Evolutionary conservation across 2,329 filamentous ascomycete genomes (phyloP).

Genomic region (Sporothrix schenckii): DNA sequence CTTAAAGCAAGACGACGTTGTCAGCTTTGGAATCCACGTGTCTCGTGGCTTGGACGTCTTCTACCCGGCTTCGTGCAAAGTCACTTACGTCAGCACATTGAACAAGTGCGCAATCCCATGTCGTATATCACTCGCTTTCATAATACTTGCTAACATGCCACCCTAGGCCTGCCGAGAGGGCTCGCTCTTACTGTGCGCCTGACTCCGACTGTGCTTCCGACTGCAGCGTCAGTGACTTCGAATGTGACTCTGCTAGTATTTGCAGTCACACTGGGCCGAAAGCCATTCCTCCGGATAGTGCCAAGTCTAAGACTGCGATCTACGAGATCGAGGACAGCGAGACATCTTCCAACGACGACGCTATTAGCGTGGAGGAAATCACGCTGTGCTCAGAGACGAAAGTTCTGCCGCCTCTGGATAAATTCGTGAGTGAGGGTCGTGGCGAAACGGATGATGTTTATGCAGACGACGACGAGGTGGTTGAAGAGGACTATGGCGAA

Average conservation of each 20-base stretch:
- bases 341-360: neutral
- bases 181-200: slow-evolving; percentile 39
- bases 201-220: slow-evolving; percentile 35
- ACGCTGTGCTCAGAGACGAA: neutral
- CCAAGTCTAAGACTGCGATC: neutral
- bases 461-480: slow-evolving; percentile 7
- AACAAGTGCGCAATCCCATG: slow-evolving; percentile 34
- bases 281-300: neutral
- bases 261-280: neutral
- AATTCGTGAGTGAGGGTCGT: neutral
- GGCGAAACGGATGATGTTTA: neutral
- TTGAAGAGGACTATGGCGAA: neutral
- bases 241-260: slow-evolving; percentile 16
- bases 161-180: slow-evolving; percentile 10
- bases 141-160: slow-evolving; percentile 8
- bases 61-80: slow-evolving; percentile 38
- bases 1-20: slow-evolving; percentile 44
- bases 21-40: slow-evolving; percentile 49
- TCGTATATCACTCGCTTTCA: too few relatives aligned
- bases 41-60: slow-evolving; percentile 43
- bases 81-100: slow-evolving; percentile 37
- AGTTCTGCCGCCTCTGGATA: neutral
- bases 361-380: neutral
- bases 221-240: slow-evolving; percentile 25
- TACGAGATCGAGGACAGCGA: neutral